Evolutionary conservation across 2,329 filamentous ascomycete genomes (phyloP), one percentile per base, ranked within the genome.

Genomic region (Cladosporium halotolerans): DNA sequence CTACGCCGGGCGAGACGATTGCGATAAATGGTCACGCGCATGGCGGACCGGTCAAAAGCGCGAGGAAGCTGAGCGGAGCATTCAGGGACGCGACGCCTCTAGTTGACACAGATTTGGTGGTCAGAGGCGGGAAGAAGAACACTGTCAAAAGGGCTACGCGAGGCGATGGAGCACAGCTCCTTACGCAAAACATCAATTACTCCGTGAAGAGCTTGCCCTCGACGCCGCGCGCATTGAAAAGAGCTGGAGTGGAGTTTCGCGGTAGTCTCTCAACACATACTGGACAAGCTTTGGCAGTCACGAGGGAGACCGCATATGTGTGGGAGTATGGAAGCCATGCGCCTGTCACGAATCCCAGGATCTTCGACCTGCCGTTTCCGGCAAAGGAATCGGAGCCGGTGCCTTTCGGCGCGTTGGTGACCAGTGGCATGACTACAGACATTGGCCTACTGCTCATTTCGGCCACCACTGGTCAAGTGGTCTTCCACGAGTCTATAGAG

Each of bases 401-500:
- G 5, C 92, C 93, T 1, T 77, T 96, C 38, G 93, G 89, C 51
- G 82, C 88, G 14, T 79, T 99, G 49, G 85, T 96, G 6, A 85
- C 88, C 0, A 85, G 87, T 46, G 87, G 88, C 4, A 84, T 87
- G 9, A 84, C 85, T 4, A 82, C 83, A 45, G 88, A 95, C 61
- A 86, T 91, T 33, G 93, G 93, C 2, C 78, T 99, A 36, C 82
- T 99, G 28, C 81, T 96, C 36, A 79, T 97, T 36, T 88, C 92
- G 73, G 88, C 92, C 10, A 82, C 81, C 14, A 90, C 79, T 45
- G 93, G 93, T 49, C 91, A 85, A 69, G 83, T 97, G 49, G 85
- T 89, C 42, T 97, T 93, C 70, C 97, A 93, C 90, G 93, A 97
- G 68, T 95, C 89, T 38, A 88, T 97, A 58, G 90, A 92, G 53